Evolutionary conservation across 176 grass and related monocot species (phyloP), one percentile per base, ranked within the genome.

Genomic region (Chrysopogon serrulatus): DNA sequence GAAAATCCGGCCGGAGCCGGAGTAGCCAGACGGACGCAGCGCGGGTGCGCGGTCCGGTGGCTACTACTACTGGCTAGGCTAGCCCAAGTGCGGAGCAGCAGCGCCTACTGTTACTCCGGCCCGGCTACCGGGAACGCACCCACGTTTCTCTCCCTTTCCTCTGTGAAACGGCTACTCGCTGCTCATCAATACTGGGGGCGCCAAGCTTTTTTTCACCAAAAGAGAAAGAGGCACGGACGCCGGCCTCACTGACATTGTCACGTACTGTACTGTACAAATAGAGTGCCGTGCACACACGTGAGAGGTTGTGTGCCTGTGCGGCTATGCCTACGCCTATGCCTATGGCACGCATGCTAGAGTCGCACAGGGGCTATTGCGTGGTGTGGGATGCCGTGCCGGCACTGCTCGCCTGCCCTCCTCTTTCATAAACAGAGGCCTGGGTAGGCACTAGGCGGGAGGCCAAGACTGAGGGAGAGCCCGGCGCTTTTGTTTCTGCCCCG

Each of bases 161-260:
- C 63, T 51, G 41, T 36, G 4, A 43, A 85, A 81, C 40, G 77
- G 82, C 70, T 2, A 54, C 37, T 3, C 8, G 34, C 18, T 68
- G 87, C 60, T 84, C 82, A 60, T 66, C 36, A 36, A 67, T 40
- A 79, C n/a, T 5, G 37, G 30, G 28, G 47, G 36, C 69, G 54
- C 34, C 4, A 4, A 10, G 13, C 62, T 47, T 67, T n/a, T n/a
- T n/a, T 67, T 49, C 78, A 80, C 19, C 11, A 68, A 27, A 66
- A 80, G 43, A 66, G 77, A 65, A 30, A 71, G 27, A 23, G 1
- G 30, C 15, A 21, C 48, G 77, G n/a, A n/a, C 30, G 31, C 31
- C 32, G 1, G 42, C 27, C 76, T 19, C 45, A 1, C 35, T 13
- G 32, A 86, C 79, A 62, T 31, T 70, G 85, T 68, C 78, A 81